phyloP scores from a whole-genome alignment of 1,139 yeast genomes.

The Kodamaea arcana region DNA sequence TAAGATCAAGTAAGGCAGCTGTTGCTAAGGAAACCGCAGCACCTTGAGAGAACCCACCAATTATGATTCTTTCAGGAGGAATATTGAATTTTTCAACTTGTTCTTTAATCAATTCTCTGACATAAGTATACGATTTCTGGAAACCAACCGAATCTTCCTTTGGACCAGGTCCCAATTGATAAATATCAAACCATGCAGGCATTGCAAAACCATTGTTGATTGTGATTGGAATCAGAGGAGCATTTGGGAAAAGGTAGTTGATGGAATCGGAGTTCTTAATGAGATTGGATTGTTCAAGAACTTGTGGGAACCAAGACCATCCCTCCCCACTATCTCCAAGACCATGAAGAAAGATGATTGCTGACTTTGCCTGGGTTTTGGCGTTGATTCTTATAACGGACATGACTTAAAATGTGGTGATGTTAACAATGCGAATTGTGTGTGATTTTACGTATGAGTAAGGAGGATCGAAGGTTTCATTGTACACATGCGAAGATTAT shows the following conservation, averaged over 20 bases:
- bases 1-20: conserved; percentile 42
- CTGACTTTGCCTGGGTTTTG: conserved; percentile 42
- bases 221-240: conserved; percentile 70
- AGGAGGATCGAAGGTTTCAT: too few relatives aligned
- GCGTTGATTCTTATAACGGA: neutral
- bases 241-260: conserved; percentile 83
- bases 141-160: conserved; percentile 65
- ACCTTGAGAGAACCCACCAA: conserved; percentile 97
- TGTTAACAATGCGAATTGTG: too few relatives aligned
- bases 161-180: conserved; percentile 43
- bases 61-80: conserved; percentile 63
- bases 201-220: conserved; percentile 61
- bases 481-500: too few relatives aligned
- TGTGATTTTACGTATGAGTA: too few relatives aligned
- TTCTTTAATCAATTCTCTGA: conserved; percentile 55
- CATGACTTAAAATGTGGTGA: too few relatives aligned
- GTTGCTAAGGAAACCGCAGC: conserved; percentile 73
- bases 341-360: conserved; percentile 83
- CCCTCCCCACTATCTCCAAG: conserved; percentile 89
- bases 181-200: conserved; percentile 90
- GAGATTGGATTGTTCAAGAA: conserved; percentile 37
- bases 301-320: conserved; percentile 73
- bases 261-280: conserved; percentile 53
- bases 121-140: conserved; percentile 48
- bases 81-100: conserved; percentile 60